These are phyloP conservation scores for Pythium monospermum DNA, from an alignment of 352 stramenopile genomes.

Conservation along the genomic window DNA sequence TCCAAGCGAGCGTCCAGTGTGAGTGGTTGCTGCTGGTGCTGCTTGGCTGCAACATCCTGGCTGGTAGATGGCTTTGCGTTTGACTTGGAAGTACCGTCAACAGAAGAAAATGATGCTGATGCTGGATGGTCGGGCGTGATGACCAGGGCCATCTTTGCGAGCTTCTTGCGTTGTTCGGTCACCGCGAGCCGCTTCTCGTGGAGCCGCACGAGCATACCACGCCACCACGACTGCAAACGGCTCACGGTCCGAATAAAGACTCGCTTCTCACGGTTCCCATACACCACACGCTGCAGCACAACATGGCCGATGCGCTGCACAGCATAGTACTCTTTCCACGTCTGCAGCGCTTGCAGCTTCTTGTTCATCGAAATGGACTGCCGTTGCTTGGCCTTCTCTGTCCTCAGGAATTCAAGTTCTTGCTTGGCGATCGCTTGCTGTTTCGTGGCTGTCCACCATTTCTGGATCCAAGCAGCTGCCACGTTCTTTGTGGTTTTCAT, in stretches of 20 bases:
- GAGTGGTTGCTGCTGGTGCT: conserved; percentile 27
- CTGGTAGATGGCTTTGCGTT: no score
- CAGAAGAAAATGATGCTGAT: not conserved
- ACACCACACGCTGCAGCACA: conserved; percentile 12
- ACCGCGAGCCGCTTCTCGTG: conserved; percentile 33
- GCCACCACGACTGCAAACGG: conserved; percentile 67
- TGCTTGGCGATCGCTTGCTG: not conserved
- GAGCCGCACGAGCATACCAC: conserved; percentile 55
- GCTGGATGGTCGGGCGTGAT: not conserved
- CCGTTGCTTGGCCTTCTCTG: not conserved
- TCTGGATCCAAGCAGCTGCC: conserved; percentile 3
- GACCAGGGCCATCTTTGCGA: conserved; percentile 50
- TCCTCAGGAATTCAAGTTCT: conserved; percentile 1
- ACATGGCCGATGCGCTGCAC: conserved; percentile 2
- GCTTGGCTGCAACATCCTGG: no score
- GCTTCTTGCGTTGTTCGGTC: conserved; percentile 48
- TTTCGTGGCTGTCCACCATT: conserved; percentile 18
- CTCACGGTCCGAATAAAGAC: conserved; percentile 17
- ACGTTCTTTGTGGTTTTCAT: not conserved
- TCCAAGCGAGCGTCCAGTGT: conserved; percentile 59
- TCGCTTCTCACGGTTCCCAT: conserved; percentile 4
- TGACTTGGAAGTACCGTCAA: not conserved
- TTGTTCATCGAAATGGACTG: no score
- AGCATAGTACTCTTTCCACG: conserved; percentile 7
- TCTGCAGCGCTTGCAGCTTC: no score